Base-by-base conservation (phyloP, 208 protist species). In the Acanthamoeba castellanii region DNA sequence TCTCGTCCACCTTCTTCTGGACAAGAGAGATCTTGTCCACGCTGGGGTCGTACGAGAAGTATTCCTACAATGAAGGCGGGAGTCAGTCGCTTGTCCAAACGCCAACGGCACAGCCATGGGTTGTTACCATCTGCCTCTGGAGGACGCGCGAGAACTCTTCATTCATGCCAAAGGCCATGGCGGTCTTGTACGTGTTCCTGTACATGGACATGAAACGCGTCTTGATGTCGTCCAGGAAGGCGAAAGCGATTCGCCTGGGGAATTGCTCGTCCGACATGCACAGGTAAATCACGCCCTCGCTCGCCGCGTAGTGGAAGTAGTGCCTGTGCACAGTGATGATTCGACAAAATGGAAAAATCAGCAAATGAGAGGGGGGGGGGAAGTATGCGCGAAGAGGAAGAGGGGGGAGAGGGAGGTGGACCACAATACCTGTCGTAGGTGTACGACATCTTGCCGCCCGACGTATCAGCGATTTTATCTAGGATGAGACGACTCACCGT, bases 181-280 rank as follows among this genome's bases (percentile, higher is more conserved):
- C 97, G 45, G 87, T 96, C 45, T 95, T 94, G 45, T 81, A 95
- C 52, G 92, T 76, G 25, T 97, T 96, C 20, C 96, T 94, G 90
- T 97, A 97, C 27, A 90, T 95, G 37, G 94, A 57, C 85, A 87
- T 81, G 88, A 97, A 98, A 74, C 97, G 94, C 50, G 94, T 95
- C 78, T 97, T 96, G 76, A 98, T 96, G 84, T 98, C 97, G 20
- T 98, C 97, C 66, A 98, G 95, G 89, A 98, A 98, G 45, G 95
- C 88, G 81, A 98, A 98, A 37, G 98, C 94, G 72, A 98, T 96
- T 50, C 97, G 95, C 45, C 93, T 66, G 64, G 92, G 96, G 91
- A 98, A 98, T 22, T 96, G 91, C 90, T 98, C 95, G 72, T 98
- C 97, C 22, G 97, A 95, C 97, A 98, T 98, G 95, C 97, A 98